Percentiles rank a stretch among this genome's conserved stretches.
Evolutionary conservation across 2,329 filamentous ascomycete species (phyloP).

Genomic region (Fusarium virguliforme): DNA sequence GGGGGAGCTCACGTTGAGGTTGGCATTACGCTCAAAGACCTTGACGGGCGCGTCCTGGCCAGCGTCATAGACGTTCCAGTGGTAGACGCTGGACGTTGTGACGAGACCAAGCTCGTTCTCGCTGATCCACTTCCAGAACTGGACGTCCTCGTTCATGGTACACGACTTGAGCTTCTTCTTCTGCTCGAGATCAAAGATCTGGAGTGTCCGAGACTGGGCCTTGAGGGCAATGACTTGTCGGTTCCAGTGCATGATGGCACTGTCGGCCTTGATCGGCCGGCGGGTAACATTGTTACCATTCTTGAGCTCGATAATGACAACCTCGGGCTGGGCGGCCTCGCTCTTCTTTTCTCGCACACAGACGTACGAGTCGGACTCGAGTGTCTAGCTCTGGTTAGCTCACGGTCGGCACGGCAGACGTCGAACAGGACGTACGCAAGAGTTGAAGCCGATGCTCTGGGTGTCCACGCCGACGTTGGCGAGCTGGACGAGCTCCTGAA

Average conservation of each 20-base stretch:
- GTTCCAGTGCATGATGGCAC: slow-evolving; percentile 99
- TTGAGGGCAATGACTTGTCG: slow-evolving; percentile 97
- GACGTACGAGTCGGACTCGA: slow-evolving; percentile 97
- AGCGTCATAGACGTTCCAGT: slow-evolving; percentile 97
- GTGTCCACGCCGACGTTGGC: slow-evolving; percentile 65
- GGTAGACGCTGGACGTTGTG: slow-evolving; percentile 91
- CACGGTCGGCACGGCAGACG: slow-evolving; percentile 20
- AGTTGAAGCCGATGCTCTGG: slow-evolving; percentile 81
- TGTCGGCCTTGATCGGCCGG: slow-evolving; percentile 98
- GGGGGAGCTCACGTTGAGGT: slow-evolving; percentile 78
- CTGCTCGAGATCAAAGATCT: slow-evolving; percentile 94
- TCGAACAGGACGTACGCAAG: slow-evolving; percentile 74
- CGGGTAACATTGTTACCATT: slow-evolving; percentile 96
- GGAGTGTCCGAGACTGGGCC: slow-evolving; percentile 92
- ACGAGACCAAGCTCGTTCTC: slow-evolving; percentile 90
- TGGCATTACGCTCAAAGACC: slow-evolving; percentile 94
- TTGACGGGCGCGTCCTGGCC: slow-evolving; percentile 86
- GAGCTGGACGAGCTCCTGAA: slow-evolving; percentile 88
- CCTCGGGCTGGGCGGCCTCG: slow-evolving; percentile 87
- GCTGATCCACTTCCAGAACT: slow-evolving; percentile 99
- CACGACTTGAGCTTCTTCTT: slow-evolving; percentile 98
- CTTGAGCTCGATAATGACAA: slow-evolving; percentile 98
- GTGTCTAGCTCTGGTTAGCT: slow-evolving; percentile 74
- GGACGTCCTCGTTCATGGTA: slow-evolving; percentile 96
- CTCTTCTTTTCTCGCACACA: slow-evolving; percentile 96